Evolutionary conservation across 2,329 filamentous ascomycete species (phyloP).

Genomic region (Catunica adiposa): DNA sequence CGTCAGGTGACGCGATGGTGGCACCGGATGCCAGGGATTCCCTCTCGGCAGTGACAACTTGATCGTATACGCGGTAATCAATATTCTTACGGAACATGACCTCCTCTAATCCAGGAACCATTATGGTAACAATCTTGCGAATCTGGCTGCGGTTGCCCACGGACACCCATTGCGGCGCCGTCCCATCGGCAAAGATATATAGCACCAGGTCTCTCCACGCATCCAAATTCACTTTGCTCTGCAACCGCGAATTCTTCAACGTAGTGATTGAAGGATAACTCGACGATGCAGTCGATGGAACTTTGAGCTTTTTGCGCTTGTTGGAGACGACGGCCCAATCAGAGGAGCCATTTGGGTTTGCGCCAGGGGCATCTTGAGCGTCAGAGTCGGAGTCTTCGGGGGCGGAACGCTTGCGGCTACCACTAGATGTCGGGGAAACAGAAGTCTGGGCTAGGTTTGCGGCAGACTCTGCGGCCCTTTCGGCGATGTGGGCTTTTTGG

Average conservation of each 20-base stretch:
- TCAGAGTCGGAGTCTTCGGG: conserved; percentile 26
- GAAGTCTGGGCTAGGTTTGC: not conserved
- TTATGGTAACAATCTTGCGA: conserved; percentile 69
- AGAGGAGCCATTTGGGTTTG: conserved; percentile 25
- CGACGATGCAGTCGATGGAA: conserved; percentile 36
- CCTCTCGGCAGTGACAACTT: conserved; percentile 19
- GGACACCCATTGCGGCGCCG: conserved; percentile 47
- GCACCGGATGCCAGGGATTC: conserved; percentile 21
- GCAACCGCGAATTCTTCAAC: conserved; percentile 39
- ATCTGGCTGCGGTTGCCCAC: conserved; percentile 47
- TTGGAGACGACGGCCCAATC: conserved; percentile 40
- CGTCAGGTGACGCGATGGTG: conserved; percentile 32
- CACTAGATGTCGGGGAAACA: conserved; percentile 17
- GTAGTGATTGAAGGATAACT: conserved; percentile 46
- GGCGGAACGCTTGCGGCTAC: conserved; percentile 33
- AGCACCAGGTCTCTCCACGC: conserved; percentile 47
- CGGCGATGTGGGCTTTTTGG: conserved; percentile 13
- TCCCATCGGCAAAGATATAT: conserved; percentile 50
- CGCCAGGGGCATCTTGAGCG: conserved; percentile 21
- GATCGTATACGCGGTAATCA: conserved; percentile 30
- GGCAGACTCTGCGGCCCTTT: not conserved
- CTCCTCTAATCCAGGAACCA: conserved; percentile 82
- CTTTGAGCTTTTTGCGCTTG: conserved; percentile 40
- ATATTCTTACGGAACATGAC: conserved; percentile 59
- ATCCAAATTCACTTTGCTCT: conserved; percentile 44